These are phyloP conservation scores for Phytopythium aichiense DNA, from an alignment of 352 stramenopile species.

Conservation along the genomic window DNA sequence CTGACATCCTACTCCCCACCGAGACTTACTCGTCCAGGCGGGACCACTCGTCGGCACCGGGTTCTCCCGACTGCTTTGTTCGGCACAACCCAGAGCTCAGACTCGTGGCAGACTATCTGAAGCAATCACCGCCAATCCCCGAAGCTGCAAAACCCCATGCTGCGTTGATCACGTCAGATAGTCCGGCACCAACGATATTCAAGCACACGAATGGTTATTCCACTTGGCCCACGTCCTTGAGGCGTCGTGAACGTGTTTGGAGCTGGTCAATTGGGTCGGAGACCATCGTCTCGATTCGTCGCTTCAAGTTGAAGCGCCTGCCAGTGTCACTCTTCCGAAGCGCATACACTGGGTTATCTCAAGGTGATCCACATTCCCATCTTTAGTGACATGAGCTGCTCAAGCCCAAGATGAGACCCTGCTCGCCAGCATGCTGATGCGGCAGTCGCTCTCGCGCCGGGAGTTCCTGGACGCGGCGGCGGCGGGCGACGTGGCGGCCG, in stretches of 20 bases:
- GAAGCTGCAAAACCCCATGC: too few relatives aligned
- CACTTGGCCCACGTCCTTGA: too few relatives aligned
- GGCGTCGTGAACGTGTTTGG: not conserved
- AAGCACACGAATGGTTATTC: too few relatives aligned
- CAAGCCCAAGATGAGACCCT: not conserved
- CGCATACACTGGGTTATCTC: not conserved
- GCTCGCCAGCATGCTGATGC: not conserved
- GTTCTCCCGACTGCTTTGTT: too few relatives aligned
- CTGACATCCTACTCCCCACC: too few relatives aligned
- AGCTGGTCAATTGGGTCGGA: not conserved
- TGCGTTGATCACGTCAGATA: too few relatives aligned
- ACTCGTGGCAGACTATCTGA: too few relatives aligned
- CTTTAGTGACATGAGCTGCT: not conserved
- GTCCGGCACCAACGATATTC: too few relatives aligned
- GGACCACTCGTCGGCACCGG: too few relatives aligned
- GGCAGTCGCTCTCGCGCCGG: conserved; percentile 1
- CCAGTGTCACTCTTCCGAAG: not conserved
- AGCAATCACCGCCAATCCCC: too few relatives aligned
- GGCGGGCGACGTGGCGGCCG: conserved; percentile 24
- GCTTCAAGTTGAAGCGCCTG: not conserved
- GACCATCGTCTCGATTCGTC: not conserved
- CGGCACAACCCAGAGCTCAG: too few relatives aligned
- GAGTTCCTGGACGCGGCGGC: conserved; percentile 52
- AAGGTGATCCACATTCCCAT: not conserved
- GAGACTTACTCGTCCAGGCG: too few relatives aligned